These are phyloP conservation scores for Cercophora scortea DNA, from an alignment of 495 filamentous ascomycete species.

Conservation along the genomic window DNA sequence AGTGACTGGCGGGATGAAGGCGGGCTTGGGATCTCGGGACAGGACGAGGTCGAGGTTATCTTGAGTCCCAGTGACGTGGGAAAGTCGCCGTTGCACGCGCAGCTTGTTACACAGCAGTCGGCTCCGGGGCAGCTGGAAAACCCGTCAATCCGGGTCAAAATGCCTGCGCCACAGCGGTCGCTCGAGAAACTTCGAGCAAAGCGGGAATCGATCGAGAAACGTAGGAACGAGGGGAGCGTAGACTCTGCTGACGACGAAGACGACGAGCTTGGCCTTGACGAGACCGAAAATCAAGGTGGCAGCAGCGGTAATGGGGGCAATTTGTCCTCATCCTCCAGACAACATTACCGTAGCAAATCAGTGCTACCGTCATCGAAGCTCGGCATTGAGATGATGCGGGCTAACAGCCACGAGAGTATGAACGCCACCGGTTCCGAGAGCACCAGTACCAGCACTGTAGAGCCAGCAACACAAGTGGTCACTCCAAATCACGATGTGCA, in stretches of 20 bases:
- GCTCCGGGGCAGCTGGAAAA: constrained; percentile 59
- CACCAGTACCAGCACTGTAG: constrained; percentile 18
- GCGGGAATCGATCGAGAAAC: constrained; percentile 66
- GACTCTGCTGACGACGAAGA: constrained; percentile 92
- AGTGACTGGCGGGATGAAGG: constrained; percentile 62
- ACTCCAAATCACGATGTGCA: constrained; percentile 28
- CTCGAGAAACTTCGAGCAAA: constrained; percentile 70
- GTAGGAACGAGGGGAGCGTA: constrained; percentile 61
- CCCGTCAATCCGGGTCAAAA: constrained; percentile 32
- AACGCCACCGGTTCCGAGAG: constrained; percentile 37
- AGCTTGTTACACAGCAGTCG: constrained; percentile 55
- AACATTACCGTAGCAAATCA: constrained; percentile 33
- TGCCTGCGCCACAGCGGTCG: constrained; percentile 53
- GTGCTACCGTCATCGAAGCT: constrained; percentile 62
- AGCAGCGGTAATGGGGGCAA: constrained; percentile 31
- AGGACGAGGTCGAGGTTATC: constrained; percentile 40
- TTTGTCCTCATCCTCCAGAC: constrained; percentile 32
- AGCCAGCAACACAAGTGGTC: constrained; percentile 32
- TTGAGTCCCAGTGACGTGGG: constrained; percentile 21
- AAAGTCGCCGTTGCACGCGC: constrained; percentile 32
- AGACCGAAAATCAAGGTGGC: constrained; percentile 47
- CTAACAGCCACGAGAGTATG: constrained; percentile 83
- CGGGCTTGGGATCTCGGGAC: constrained; percentile 61
- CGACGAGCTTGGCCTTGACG: constrained; percentile 74
- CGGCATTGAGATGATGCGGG: constrained; percentile 91